These are phyloP conservation scores for Lentinula boryana DNA, from an alignment of 768 basidiomycete genomes.

Conservation along the genomic window DNA sequence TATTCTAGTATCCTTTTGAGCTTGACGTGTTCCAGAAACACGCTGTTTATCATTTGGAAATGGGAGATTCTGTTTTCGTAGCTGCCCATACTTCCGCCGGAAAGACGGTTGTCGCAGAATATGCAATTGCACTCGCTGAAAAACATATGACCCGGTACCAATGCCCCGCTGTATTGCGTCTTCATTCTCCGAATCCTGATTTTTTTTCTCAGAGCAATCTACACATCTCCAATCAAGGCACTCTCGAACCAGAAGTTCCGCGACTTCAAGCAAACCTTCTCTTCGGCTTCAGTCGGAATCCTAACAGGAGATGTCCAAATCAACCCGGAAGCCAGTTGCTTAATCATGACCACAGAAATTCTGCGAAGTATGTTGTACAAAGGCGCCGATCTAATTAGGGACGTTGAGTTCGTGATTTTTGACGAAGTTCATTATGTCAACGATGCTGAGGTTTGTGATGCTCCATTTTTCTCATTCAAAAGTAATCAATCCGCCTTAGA, in stretches of 20 bases:
- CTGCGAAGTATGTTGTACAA: constrained; percentile 98
- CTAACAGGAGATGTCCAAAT: constrained; percentile 99
- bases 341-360: constrained; percentile 99
- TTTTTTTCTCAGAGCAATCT: constrained; percentile 70
- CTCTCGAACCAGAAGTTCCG: constrained; percentile 98
- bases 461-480: neutral
- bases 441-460: constrained; percentile 78
- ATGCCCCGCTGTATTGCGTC: constrained; percentile 9
- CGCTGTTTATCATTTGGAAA: constrained; percentile 94
- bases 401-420: constrained; percentile 99
- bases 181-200: constrained; percentile 7
- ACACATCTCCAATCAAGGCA: constrained; percentile 98
- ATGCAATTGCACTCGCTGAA: constrained; percentile 93
- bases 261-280: constrained; percentile 97
- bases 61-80: constrained; percentile 98
- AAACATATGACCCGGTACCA: constrained; percentile 97
- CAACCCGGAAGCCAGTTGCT: constrained; percentile 93
- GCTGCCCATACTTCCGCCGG: constrained; percentile 99
- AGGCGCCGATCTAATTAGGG: constrained; percentile 95
- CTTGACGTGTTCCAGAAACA: constrained; percentile 98
- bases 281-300: constrained; percentile 87
- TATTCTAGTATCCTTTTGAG: constrained; percentile 89
- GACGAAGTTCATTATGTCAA: constrained; percentile 99
- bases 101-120: constrained; percentile 98
- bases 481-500: constrained; percentile 35